Conservation (phyloP, 2,329 filamentous ascomycete species). For the Trichoderma citrinoviride region DNA sequence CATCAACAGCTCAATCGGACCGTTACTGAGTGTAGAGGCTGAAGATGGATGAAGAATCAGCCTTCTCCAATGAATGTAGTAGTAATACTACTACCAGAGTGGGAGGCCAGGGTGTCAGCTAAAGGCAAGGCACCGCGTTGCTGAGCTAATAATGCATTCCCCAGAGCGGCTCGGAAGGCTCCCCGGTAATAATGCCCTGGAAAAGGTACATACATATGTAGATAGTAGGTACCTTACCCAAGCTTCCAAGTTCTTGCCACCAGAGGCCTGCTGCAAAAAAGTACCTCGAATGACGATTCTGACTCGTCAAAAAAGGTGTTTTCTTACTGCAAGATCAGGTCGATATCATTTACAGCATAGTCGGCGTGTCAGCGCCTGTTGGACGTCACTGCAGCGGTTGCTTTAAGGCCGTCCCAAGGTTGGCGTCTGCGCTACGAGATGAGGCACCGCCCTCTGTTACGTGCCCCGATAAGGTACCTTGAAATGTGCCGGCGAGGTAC, state of each 20-base stretch:
- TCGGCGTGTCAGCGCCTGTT: too few species aligned
- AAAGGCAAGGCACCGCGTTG: constrained; percentile 1
- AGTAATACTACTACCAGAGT: neutral
- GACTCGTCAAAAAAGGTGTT: too few species aligned
- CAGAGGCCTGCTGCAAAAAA: too few species aligned
- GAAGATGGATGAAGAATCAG: constrained; percentile 12
- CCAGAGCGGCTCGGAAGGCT: neutral
- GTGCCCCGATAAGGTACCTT: neutral
- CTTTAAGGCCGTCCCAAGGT: neutral
- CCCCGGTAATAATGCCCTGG: neutral
- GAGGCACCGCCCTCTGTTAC: neutral
- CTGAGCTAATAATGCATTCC: constrained; percentile 23
- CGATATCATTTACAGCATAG: too few species aligned
- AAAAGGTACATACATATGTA: neutral
- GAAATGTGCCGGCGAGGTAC: neutral
- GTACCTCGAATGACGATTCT: too few species aligned
- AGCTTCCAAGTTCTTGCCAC: too few species aligned
- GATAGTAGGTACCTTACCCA: too few species aligned
- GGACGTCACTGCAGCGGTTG: neutral
- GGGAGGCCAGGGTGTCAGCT: constrained; percentile 23
- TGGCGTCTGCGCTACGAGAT: too few species aligned
- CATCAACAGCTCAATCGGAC: neutral
- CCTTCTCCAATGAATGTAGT: constrained; percentile 4
- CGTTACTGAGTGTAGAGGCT: neutral
- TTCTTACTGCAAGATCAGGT: too few species aligned